phyloP scores from a whole-genome alignment of 1,284 basidiomycete genomes.

The Ganoderma multipileum region DNA sequence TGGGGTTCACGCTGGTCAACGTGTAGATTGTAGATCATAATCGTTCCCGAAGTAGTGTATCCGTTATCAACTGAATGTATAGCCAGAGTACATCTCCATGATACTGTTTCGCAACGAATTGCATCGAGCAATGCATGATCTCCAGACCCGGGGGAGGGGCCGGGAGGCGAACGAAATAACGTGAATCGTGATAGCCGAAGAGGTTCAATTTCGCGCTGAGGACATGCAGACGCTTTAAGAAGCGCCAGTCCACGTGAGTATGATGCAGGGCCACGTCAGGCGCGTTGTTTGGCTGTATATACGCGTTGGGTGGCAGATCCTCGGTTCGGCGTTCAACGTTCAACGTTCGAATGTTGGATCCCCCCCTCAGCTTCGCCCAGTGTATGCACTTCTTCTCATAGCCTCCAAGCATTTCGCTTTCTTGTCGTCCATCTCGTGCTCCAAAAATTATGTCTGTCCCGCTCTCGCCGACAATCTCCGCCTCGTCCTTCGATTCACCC shows the following conservation, averaged over 20 bases:
- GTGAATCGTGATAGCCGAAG: neutral
- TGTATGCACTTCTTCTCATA: constrained; percentile 25
- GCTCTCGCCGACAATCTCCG: constrained; percentile 27
- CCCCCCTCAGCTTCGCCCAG: constrained; percentile 8
- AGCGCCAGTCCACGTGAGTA: constrained; percentile 19
- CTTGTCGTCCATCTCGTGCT: no score
- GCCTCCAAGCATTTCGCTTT: constrained; percentile 9
- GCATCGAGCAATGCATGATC: neutral
- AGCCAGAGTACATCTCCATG: neutral
- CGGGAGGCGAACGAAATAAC: neutral
- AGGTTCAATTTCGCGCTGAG: neutral
- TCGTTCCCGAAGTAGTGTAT: neutral
- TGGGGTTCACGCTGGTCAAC: neutral
- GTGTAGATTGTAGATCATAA: neutral
- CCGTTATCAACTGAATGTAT: neutral
- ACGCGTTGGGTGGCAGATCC: constrained; percentile 30
- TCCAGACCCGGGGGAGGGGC: no score
- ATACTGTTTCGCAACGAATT: neutral
- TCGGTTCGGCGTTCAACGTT: constrained; percentile 32
- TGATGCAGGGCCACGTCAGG: constrained; percentile 25
- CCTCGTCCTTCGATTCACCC: constrained; percentile 26
- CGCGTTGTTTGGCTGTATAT: constrained; percentile 40
- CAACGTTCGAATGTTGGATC: constrained; percentile 9
- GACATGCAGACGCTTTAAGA: neutral
- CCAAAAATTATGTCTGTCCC: constrained; percentile 19